Evolutionary conservation across 2,329 filamentous ascomycete species (phyloP).

Genomic region (Penicillium fuscoglaucum): DNA sequence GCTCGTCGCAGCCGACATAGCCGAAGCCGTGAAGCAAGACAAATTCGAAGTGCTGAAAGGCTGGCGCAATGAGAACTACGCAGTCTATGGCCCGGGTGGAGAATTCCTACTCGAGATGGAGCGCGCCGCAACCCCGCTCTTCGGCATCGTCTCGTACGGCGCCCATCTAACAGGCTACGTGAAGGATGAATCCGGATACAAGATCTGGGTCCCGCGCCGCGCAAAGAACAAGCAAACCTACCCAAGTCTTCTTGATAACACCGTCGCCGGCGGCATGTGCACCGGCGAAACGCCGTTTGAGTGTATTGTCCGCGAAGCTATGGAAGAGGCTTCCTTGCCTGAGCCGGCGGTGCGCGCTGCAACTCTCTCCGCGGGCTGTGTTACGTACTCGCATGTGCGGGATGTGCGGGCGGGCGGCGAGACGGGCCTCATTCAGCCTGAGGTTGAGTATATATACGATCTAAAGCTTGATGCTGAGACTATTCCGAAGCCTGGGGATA

Average conservation of each 20-base stretch:
- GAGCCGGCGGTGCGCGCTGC: conserved; percentile 65
- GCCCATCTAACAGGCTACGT: conserved; percentile 79
- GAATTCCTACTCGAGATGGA: conserved; percentile 71
- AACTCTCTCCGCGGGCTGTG: conserved; percentile 63
- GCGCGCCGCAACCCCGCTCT: conserved; percentile 69
- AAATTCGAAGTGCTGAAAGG: conserved; percentile 73
- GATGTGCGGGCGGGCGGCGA: conserved; percentile 76
- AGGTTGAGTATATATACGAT: conserved; percentile 90
- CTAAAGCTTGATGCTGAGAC: conserved; percentile 70
- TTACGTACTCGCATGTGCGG: conserved; percentile 84
- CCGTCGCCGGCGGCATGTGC: conserved; percentile 82
- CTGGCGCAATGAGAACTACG: conserved; percentile 80
- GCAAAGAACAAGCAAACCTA: conserved; percentile 81
- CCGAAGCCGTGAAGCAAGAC: conserved; percentile 67
- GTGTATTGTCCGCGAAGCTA: conserved; percentile 78
- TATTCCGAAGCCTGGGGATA: conserved; percentile 74
- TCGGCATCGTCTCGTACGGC: conserved; percentile 76
- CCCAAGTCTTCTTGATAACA: conserved; percentile 90
- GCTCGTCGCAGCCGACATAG: conserved; percentile 57
- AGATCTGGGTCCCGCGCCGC: conserved; percentile 81
- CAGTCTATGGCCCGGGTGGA: conserved; percentile 65
- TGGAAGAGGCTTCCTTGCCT: conserved; percentile 83
- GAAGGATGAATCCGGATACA: conserved; percentile 57
- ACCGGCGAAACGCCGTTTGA: conserved; percentile 79
- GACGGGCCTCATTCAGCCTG: conserved; percentile 78